These are phyloP conservation scores for Mycosphaerella arachidis DNA, from an alignment of 2,329 filamentous ascomycete species.

Conservation along the genomic window DNA sequence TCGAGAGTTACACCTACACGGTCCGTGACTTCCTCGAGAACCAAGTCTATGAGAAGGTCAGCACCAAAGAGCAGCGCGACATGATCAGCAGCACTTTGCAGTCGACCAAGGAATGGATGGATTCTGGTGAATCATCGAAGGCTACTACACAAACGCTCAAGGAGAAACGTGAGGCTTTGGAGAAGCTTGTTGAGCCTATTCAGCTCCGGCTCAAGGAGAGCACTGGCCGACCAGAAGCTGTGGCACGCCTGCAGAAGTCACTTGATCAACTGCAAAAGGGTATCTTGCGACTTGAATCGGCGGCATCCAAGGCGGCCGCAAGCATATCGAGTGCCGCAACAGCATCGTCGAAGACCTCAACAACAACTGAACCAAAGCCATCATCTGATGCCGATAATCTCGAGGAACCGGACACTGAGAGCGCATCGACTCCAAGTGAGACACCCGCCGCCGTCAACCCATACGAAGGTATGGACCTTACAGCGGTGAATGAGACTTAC, in stretches of 20 bases:
- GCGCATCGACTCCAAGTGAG: constrained; percentile 36
- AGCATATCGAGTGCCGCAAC: constrained; percentile 38
- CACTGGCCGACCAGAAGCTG: constrained; percentile 62
- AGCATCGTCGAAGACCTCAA: constrained; percentile 43
- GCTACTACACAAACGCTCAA: constrained; percentile 72
- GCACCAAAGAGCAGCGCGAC: constrained; percentile 63
- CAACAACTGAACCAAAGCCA: constrained; percentile 13
- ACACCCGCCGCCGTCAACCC: constrained; percentile 48
- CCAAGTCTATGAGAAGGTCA: constrained; percentile 66
- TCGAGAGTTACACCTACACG: constrained; percentile 92
- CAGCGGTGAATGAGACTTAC: constrained; percentile 58
- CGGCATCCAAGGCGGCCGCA: constrained; percentile 58
- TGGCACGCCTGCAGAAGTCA: constrained; percentile 64
- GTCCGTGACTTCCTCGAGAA: constrained; percentile 77
- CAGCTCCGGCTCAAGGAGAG: constrained; percentile 70
- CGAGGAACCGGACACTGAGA: constrained; percentile 62
- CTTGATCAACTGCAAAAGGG: constrained; percentile 69
- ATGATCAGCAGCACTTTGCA: constrained; percentile 64
- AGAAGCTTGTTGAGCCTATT: constrained; percentile 72
- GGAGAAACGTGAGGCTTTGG: constrained; percentile 69
- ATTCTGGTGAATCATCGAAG: constrained; percentile 64
- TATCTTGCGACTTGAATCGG: constrained; percentile 62
- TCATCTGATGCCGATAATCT: constrained; percentile 64
- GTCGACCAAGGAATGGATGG: constrained; percentile 81
- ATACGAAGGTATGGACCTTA: constrained; percentile 70